These are phyloP conservation scores for Kazachstania martiniae DNA, from an alignment of 805 yeast species.

Conservation along the genomic window DNA sequence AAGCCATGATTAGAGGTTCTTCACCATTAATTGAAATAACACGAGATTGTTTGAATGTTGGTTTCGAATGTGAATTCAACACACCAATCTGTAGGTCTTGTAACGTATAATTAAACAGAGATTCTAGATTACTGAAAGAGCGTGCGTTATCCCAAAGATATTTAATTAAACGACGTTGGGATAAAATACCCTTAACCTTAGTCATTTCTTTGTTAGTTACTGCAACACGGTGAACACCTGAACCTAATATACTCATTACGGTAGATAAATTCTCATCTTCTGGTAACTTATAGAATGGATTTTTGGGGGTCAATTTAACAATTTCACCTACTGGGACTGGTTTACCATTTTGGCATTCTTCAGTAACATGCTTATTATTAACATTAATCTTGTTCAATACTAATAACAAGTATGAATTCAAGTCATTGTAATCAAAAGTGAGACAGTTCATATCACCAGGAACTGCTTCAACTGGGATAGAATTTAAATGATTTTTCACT, in stretches of 20 bases:
- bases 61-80: conserved; percentile 25
- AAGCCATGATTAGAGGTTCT: conserved; percentile 76
- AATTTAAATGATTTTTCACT: conserved; percentile 62
- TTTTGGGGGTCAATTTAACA: conserved; percentile 73
- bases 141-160: conserved; percentile 91
- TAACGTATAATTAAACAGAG: conserved; percentile 55
- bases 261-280: conserved; percentile 57
- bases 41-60: conserved; percentile 34
- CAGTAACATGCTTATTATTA: conserved; percentile 24
- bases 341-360: conserved; percentile 72
- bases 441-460: conserved; percentile 55
- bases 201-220: conserved; percentile 46
- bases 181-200: conserved; percentile 68
- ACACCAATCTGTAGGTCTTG: conserved; percentile 71
- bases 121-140: conserved; percentile 71
- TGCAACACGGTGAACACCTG: conserved; percentile 91
- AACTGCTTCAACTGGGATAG: conserved; percentile 64
- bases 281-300: conserved; percentile 71
- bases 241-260: conserved; percentile 82
- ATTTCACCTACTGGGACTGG: conserved; percentile 89
- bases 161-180: conserved; percentile 79
- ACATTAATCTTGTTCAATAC: conserved; percentile 62
- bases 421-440: conserved; percentile 86
- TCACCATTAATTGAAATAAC: conserved; percentile 84
- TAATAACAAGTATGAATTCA: conserved; percentile 74